phyloP scores from a whole-genome alignment of 2,329 filamentous ascomycete species.

The Penicillium italicum region DNA sequence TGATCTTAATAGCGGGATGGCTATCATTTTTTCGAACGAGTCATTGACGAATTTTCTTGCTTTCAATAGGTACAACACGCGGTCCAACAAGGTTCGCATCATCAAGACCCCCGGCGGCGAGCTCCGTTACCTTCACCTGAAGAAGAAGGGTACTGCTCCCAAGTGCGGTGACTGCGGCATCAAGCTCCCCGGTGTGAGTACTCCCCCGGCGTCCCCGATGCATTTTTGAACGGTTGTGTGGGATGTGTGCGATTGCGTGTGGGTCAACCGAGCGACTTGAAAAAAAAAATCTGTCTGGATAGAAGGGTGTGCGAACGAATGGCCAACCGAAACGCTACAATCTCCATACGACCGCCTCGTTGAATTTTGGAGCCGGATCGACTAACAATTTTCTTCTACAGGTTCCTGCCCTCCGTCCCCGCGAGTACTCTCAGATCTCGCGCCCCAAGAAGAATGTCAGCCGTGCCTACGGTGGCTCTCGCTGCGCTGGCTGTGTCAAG shows the following conservation, averaged over 20 bases:
- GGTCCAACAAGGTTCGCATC: slow-evolving; percentile 93
- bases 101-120: slow-evolving; percentile 96
- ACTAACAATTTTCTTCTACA: slow-evolving; percentile 39
- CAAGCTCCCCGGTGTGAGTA: slow-evolving; percentile 96
- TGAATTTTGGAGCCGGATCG: slow-evolving; percentile 1
- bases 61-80: slow-evolving; percentile 83
- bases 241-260: slow-evolving; percentile 17
- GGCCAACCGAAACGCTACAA: slow-evolving; percentile 12
- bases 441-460: slow-evolving; percentile 99
- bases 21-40: slow-evolving; percentile 13
- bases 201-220: slow-evolving; percentile 19
- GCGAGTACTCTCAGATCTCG: slow-evolving; percentile 95
- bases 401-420: slow-evolving; percentile 94
- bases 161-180: slow-evolving; percentile 99
- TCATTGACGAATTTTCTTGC: slow-evolving; percentile 33
- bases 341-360: slow-evolving; percentile 2
- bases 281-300: slow-evolving; percentile 11
- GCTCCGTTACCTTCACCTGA: slow-evolving; percentile 96
- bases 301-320: slow-evolving; percentile 11
- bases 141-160: slow-evolving; percentile 97
- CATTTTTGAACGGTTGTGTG: slow-evolving; percentile 14
- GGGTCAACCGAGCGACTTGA: slow-evolving; percentile 12
- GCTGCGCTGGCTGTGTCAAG: slow-evolving; percentile 98
- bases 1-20: slow-evolving; percentile 4
- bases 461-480: slow-evolving; percentile 95